Conservation (phyloP, 2,329 filamentous ascomycete species). For the Xylaria sp. region DNA sequence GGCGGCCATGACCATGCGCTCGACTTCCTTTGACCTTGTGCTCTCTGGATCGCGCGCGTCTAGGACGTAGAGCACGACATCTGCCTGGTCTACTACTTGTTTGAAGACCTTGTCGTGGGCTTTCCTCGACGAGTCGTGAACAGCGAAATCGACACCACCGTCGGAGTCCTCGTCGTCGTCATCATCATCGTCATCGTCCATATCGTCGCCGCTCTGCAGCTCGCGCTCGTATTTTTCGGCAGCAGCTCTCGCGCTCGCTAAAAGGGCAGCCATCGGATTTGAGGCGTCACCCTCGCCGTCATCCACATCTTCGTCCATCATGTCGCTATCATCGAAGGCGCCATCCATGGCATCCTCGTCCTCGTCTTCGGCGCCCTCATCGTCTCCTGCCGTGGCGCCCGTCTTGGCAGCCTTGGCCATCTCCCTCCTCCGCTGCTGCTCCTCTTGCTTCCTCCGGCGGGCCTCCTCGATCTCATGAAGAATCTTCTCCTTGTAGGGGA, state of each 20-base stretch:
- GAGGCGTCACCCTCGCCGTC: conserved; percentile 72
- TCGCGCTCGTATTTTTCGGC: conserved; percentile 79
- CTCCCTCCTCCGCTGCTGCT: conserved; percentile 76
- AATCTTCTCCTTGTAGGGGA: conserved; percentile 97
- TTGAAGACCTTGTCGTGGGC: conserved; percentile 98
- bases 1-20: conserved; percentile 90
- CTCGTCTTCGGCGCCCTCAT: conserved; percentile 56
- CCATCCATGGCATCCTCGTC: conserved; percentile 67
- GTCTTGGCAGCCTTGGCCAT: conserved; percentile 75
- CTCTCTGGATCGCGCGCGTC: conserved; percentile 92
- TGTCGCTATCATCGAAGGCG: conserved; percentile 27
- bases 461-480: conserved; percentile 94
- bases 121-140: conserved; percentile 75
- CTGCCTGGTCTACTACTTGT: conserved; percentile 86
- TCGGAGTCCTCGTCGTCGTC: conserved; percentile 60
- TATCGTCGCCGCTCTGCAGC: conserved; percentile 69
- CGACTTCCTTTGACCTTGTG: conserved; percentile 89
- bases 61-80: conserved; percentile 92
- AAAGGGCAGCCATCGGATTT: conserved; percentile 91
- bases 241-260: conserved; percentile 83
- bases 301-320: conserved; percentile 32
- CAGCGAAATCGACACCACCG: conserved; percentile 62
- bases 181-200: conserved; percentile 59
- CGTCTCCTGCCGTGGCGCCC: conserved; percentile 58
- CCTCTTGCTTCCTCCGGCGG: conserved; percentile 82